These are phyloP conservation scores for Millerozyma acaciae DNA, from an alignment of 805 yeast genomes.

Conservation along the genomic window DNA sequence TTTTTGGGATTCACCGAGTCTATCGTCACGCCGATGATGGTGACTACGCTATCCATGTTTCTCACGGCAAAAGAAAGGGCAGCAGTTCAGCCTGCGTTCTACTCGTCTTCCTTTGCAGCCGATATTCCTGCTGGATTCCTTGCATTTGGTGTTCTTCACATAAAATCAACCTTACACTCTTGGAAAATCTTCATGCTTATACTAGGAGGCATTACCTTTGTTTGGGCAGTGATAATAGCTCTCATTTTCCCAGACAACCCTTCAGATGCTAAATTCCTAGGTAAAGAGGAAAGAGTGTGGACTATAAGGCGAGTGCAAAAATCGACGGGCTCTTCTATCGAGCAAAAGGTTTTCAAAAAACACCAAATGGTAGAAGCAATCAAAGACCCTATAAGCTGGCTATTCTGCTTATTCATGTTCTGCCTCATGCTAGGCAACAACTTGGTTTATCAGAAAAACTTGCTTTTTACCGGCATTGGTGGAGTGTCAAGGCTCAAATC, in stretches of 20 bases:
- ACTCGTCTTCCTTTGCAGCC: conserved; percentile 39
- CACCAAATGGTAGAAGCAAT: conserved; percentile 46
- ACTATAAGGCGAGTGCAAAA: conserved; percentile 35
- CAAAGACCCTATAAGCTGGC: conserved; percentile 31
- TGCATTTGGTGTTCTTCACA: conserved; percentile 30
- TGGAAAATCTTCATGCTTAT: conserved; percentile 58
- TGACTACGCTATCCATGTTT: conserved; percentile 46
- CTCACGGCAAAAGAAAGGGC: conserved; percentile 42
- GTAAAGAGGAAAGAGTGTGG: conserved; percentile 46
- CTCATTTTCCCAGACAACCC: conserved; percentile 53
- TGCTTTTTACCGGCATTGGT: conserved; percentile 11
- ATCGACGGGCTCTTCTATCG: conserved; percentile 25
- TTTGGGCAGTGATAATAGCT: conserved; percentile 9
- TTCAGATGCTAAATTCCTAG: conserved; percentile 43
- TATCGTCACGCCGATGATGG: conserved; percentile 22
- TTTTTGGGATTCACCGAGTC: conserved; percentile 41
- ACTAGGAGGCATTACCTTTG: conserved; percentile 49
- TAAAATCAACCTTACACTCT: conserved; percentile 11
- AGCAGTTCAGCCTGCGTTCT: conserved; percentile 50
- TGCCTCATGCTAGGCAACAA: conserved; percentile 3
- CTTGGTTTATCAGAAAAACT: conserved; percentile 5
- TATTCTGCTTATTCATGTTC: conserved; percentile 6
- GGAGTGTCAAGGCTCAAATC: conserved; percentile 3
- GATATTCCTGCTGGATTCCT: conserved; percentile 49
- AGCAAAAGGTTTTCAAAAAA: conserved; percentile 41